Percentiles rank a stretch among this genome's conserved stretches.
phyloP scores from a whole-genome alignment of 2,329 filamentous ascomycete genomes.

The Trichophaea hybrida region DNA sequence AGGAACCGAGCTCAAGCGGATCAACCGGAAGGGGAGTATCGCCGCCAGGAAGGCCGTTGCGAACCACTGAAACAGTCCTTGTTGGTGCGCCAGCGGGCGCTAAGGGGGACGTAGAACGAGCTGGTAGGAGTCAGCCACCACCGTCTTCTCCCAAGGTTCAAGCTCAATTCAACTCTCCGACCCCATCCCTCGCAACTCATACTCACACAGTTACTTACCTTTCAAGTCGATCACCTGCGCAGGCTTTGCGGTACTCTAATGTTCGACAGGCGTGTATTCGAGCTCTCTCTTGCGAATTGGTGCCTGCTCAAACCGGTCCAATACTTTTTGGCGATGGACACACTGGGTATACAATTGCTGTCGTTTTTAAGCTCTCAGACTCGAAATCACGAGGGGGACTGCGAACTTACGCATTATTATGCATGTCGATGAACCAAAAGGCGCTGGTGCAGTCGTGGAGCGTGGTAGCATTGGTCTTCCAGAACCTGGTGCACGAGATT shows the following conservation, averaged over 20 bases:
- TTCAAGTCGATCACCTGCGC: conserved; percentile 50
- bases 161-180: conserved; percentile 15
- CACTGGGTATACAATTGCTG: conserved; percentile 54
- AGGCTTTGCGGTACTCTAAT: conserved; percentile 49
- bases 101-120: neutral
- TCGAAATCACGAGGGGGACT: conserved; percentile 53
- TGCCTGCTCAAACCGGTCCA: conserved; percentile 48
- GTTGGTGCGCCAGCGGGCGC: neutral
- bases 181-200: conserved; percentile 34
- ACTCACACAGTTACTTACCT: conserved; percentile 54
- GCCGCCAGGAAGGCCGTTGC: neutral
- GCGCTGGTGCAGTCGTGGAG: conserved; percentile 51
- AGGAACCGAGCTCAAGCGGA: conserved; percentile 23
- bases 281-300: conserved; percentile 51
- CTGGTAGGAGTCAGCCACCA: neutral
- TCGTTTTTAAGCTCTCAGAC: conserved; percentile 56
- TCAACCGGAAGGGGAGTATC: neutral
- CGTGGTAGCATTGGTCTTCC: conserved; percentile 47
- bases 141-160: conserved; percentile 13
- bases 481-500: conserved; percentile 51
- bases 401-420: conserved; percentile 54
- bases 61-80: neutral
- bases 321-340: conserved; percentile 54
- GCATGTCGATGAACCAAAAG: conserved; percentile 51
- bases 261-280: conserved; percentile 52